Conservation (phyloP, 192 early-diverging fungal species). For the Podila clonocystis region DNA sequence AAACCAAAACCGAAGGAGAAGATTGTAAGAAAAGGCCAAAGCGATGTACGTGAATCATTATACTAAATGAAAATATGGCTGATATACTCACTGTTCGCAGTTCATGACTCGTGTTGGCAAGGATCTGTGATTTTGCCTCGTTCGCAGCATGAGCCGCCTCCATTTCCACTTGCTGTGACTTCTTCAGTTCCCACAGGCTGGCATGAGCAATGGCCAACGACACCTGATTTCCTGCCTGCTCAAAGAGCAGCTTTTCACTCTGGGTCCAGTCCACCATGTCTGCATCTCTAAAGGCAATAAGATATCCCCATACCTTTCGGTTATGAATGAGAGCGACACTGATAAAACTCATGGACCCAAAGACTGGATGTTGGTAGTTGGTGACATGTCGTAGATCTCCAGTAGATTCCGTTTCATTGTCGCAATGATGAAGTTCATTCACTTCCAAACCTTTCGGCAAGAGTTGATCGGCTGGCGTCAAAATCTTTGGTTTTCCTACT, state of each 20-base stretch:
- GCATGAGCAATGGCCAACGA: conserved; percentile 56
- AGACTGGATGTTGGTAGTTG: conserved; percentile 30
- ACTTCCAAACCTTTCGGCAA: conserved; percentile 37
- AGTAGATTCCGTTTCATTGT: conserved; percentile 13
- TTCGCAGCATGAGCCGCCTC: conserved; percentile 53
- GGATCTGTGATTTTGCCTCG: conserved; percentile 54
- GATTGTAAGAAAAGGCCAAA: too few species aligned
- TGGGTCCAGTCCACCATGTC: conserved; percentile 38
- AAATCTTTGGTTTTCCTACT: conserved; percentile 31
- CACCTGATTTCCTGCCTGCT: conserved; percentile 54
- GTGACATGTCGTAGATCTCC: conserved; percentile 29
- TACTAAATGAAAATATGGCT: too few species aligned
- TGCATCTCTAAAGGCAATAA: conserved; percentile 28
- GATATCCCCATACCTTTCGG: conserved; percentile 49
- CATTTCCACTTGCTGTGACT: conserved; percentile 52
- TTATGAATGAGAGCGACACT: conserved; percentile 42
- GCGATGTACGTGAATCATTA: too few species aligned
- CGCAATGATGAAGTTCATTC: background rate
- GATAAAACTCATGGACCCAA: conserved; percentile 37
- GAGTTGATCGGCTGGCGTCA: conserved; percentile 27
- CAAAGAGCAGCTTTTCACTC: conserved; percentile 52
- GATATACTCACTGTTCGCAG: conserved; percentile 21
- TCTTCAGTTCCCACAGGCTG: conserved; percentile 47
- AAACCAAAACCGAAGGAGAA: too few species aligned
- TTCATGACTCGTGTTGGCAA: conserved; percentile 54